A percentile compares a stretch with the other conserved stretches of the same genome.
Conservation (phyloP, 2,329 filamentous ascomycete genomes). For the Cytospora mali region DNA sequence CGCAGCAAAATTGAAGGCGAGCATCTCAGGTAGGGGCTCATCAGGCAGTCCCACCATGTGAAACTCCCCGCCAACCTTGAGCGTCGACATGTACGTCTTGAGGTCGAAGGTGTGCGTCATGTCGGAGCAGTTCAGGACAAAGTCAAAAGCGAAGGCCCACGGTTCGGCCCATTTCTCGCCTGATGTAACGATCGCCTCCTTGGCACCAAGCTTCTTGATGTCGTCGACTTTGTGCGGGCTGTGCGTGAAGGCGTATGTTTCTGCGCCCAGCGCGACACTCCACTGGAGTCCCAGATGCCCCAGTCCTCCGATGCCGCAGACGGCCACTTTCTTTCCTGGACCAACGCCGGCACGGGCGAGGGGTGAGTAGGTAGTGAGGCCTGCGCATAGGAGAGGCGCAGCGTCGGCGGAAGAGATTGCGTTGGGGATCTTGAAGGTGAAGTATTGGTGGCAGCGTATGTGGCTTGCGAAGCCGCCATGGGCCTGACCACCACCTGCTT, state of each 20-base stretch:
- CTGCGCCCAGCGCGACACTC: constrained; percentile 69
- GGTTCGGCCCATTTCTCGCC: constrained; percentile 61
- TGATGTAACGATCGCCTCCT: constrained; percentile 50
- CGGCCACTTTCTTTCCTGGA: constrained; percentile 70
- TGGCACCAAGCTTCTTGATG: constrained; percentile 64
- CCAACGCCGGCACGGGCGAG: constrained; percentile 68
- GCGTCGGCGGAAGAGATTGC: constrained; percentile 50
- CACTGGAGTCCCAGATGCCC: constrained; percentile 75
- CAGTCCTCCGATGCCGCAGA: constrained; percentile 73
- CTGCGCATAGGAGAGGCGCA: constrained; percentile 76
- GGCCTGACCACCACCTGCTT: constrained; percentile 57
- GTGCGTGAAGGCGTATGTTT: constrained; percentile 67
- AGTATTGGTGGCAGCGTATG: constrained; percentile 57
- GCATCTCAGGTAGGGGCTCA: constrained; percentile 47
- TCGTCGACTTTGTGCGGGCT: constrained; percentile 60
- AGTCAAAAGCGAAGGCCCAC: constrained; percentile 53
- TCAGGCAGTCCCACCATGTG: constrained; percentile 62
- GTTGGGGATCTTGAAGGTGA: constrained; percentile 62
- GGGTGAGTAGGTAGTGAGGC: constrained; percentile 73
- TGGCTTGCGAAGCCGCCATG: constrained; percentile 66
- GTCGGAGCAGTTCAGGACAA: constrained; percentile 54
- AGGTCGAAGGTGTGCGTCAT: constrained; percentile 58
- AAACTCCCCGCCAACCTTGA: constrained; percentile 57
- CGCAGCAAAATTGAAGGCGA: constrained; percentile 45
- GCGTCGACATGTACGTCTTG: constrained; percentile 50